These are phyloP conservation scores for Solanum stenotomum DNA, from an alignment of 257 asterid species.

Conservation along the genomic window DNA sequence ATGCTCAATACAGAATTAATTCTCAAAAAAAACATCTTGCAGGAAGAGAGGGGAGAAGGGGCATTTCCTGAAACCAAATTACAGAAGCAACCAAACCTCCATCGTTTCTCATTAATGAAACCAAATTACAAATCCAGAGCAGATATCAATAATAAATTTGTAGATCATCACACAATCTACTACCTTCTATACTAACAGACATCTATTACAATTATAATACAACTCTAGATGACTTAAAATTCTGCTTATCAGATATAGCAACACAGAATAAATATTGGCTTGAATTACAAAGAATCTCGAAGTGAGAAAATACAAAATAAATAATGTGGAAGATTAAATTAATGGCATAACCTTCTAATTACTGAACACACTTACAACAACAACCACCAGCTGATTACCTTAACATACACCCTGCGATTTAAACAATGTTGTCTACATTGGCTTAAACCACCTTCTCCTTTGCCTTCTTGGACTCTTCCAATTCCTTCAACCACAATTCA, in stretches of 20 bases:
- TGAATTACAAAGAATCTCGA: neutral
- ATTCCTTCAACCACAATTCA: conserved; percentile 69
- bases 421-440: neutral
- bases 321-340: neutral
- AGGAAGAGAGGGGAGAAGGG: neutral
- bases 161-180: neutral
- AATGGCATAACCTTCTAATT: neutral
- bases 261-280: neutral
- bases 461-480: conserved; percentile 49
- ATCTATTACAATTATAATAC: neutral
- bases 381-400: neutral
- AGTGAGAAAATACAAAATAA: neutral
- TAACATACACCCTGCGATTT: neutral
- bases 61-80: neutral
- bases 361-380: neutral
- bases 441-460: conserved; percentile 1
- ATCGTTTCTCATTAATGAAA: neutral
- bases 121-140: neutral
- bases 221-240: neutral
- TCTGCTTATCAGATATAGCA: neutral
- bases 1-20: neutral
- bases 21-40: neutral
- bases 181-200: neutral
- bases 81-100: neutral
- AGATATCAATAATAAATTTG: neutral